phyloP scores from a whole-genome alignment of 768 basidiomycete species.

The Brasilioporus rufonigricans region DNA sequence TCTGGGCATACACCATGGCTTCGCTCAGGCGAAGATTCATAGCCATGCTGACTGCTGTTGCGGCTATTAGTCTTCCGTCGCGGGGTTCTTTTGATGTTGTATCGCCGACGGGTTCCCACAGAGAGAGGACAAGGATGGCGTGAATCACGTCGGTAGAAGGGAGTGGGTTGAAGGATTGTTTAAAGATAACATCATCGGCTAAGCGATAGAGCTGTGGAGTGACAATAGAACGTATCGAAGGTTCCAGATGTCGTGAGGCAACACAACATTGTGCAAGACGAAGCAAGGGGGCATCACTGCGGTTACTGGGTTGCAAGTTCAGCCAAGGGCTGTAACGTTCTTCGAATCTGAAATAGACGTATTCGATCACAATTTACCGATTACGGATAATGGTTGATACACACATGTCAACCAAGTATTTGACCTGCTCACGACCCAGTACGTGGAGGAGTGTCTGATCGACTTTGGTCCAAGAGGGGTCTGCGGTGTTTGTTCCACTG shows the following conservation, averaged over 20 bases:
- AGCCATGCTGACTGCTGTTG: constrained; percentile 46
- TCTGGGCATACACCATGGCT: constrained; percentile 33
- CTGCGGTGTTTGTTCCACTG: constrained; percentile 20
- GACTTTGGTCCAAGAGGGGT: constrained; percentile 22
- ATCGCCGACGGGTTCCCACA: constrained; percentile 44
- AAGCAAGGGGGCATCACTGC: constrained; percentile 34
- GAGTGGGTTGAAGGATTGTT: constrained; percentile 41
- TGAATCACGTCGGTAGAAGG: constrained; percentile 42
- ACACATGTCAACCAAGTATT: constrained; percentile 39
- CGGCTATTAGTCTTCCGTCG: constrained; percentile 40
- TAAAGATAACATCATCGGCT: constrained; percentile 38
- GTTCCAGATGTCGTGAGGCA: constrained; percentile 43
- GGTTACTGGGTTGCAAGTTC: constrained; percentile 33
- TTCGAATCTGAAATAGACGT: constrained; percentile 35
- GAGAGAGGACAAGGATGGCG: constrained; percentile 40
- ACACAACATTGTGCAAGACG: constrained; percentile 46
- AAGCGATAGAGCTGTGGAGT: constrained; percentile 41
- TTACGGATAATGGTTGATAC: constrained; percentile 6
- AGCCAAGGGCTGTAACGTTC: constrained; percentile 45
- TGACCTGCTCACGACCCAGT: constrained; percentile 34
- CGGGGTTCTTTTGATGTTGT: constrained; percentile 29
- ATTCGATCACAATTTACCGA: not conserved
- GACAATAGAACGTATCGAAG: constrained; percentile 33
- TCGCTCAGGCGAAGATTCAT: constrained; percentile 42
- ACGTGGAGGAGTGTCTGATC: constrained; percentile 32